phyloP scores from a whole-genome alignment of 139 green algal genomes.

The Chlorella sp. region DNA sequence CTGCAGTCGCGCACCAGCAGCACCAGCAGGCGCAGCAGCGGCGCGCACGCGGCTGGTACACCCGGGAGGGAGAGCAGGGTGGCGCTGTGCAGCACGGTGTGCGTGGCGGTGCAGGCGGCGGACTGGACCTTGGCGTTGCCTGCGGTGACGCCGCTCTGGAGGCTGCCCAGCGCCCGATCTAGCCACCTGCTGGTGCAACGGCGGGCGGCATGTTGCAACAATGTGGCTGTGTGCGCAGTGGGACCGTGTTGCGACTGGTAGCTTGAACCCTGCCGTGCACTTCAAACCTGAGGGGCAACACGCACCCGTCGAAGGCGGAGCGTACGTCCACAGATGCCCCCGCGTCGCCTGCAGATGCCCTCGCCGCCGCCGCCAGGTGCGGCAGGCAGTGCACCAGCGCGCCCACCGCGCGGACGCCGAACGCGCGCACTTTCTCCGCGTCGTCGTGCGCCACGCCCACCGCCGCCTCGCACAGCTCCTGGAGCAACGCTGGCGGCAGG shows the following conservation, averaged over 20 bases:
- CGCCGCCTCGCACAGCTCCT: conserved; percentile 25
- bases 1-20: conserved; percentile 52
- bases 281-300: background rate
- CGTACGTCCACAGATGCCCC: too few relatives aligned
- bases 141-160: conserved; percentile 46
- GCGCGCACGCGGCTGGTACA: background rate
- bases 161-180: conserved; percentile 14
- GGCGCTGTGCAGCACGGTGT: conserved; percentile 28
- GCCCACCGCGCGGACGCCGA: conserved; percentile 46
- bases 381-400: conserved; percentile 32
- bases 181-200: conserved; percentile 29
- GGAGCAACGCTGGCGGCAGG: too few relatives aligned
- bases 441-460: conserved; percentile 35
- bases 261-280: background rate
- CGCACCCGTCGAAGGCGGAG: too few relatives aligned
- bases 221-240: background rate
- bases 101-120: conserved; percentile 48
- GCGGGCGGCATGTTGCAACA: background rate
- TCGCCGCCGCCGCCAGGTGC: background rate
- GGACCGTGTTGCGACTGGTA: background rate
- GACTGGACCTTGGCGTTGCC: conserved; percentile 61
- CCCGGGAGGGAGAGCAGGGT: conserved; percentile 1
- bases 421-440: conserved; percentile 53
- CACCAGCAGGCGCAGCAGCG: conserved; percentile 42
- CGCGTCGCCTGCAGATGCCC: background rate